These are phyloP conservation scores for Gaeumannomyces sp. DNA, from an alignment of 2,329 filamentous ascomycete genomes.

Conservation along the genomic window DNA sequence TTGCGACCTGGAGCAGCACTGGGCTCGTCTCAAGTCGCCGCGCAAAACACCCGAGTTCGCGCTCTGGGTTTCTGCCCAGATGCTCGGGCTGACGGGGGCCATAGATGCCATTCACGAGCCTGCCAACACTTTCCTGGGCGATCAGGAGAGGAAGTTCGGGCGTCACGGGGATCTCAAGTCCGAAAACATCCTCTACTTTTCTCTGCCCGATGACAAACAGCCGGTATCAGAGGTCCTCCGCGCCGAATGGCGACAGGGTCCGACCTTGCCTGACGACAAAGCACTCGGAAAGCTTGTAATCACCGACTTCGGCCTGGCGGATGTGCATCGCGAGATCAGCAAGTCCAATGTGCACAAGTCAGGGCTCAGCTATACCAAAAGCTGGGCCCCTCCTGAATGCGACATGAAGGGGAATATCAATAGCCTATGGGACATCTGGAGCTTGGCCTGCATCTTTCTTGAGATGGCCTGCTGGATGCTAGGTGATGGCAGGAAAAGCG, in stretches of 20 bases:
- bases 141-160: background rate
- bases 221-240: too few species aligned
- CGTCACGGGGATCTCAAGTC: slow-evolving; percentile 18
- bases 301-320: slow-evolving; percentile 14
- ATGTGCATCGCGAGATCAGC: slow-evolving; percentile 6
- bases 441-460: slow-evolving; percentile 17
- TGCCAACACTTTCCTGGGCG: background rate
- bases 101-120: slow-evolving; percentile 12
- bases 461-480: slow-evolving; percentile 16
- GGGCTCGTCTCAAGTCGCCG: slow-evolving; percentile 5
- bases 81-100: slow-evolving; percentile 13
- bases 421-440: slow-evolving; percentile 17
- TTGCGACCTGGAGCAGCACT: slow-evolving; percentile 13
- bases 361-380: background rate
- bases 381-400: slow-evolving; percentile 12
- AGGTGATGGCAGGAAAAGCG: background rate
- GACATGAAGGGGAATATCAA: slow-evolving; percentile 10
- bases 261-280: too few species aligned
- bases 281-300: slow-evolving; percentile 1
- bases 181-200: slow-evolving; percentile 19
- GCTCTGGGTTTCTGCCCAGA: slow-evolving; percentile 15
- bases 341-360: background rate
- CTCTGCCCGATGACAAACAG: background rate
- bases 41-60: background rate
- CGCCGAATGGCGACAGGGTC: too few species aligned